A percentile compares a stretch with the other conserved stretches of the same genome.
These are phyloP conservation scores for Fusarium humuli DNA, from an alignment of 2,329 filamentous ascomycete species.

Conservation along the genomic window DNA sequence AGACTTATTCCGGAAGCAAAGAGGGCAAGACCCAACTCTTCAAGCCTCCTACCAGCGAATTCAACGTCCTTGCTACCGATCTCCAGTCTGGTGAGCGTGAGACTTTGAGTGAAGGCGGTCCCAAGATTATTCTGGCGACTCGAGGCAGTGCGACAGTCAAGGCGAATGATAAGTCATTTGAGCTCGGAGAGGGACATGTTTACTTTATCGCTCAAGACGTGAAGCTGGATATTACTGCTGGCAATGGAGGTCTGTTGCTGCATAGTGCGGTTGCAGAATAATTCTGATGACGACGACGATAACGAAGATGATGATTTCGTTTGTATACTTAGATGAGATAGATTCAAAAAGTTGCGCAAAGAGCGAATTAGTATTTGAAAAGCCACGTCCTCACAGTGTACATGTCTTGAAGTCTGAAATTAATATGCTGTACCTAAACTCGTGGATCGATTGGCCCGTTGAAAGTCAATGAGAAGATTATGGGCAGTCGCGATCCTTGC, in stretches of 20 bases:
- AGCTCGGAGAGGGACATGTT: slow-evolving; percentile 42
- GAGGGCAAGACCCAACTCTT: slow-evolving; percentile 73
- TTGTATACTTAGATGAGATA: neutral
- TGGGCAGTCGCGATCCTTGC: neutral
- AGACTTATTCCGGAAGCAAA: slow-evolving; percentile 62
- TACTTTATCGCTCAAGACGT: slow-evolving; percentile 45
- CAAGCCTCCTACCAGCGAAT: slow-evolving; percentile 76
- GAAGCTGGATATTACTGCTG: slow-evolving; percentile 37
- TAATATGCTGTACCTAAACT: neutral
- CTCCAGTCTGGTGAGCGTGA: slow-evolving; percentile 70
- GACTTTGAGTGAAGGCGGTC: slow-evolving; percentile 43
- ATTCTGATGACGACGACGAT: neutral
- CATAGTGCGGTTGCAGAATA: slow-evolving; percentile 40
- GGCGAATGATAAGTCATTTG: slow-evolving; percentile 37
- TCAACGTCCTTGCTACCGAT: slow-evolving; percentile 72
- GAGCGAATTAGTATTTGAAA: neutral
- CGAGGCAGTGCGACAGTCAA: slow-evolving; percentile 37
- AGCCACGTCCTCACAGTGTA: neutral
- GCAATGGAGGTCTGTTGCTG: slow-evolving; percentile 33
- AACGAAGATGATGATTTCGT: neutral
- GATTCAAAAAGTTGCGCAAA: neutral
- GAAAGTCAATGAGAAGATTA: neutral
- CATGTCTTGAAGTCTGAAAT: neutral
- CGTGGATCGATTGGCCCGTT: neutral
- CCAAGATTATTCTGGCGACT: slow-evolving; percentile 42